Conservation (phyloP, 2,329 filamentous ascomycete species). For the Gaeumannomyces sp. region DNA sequence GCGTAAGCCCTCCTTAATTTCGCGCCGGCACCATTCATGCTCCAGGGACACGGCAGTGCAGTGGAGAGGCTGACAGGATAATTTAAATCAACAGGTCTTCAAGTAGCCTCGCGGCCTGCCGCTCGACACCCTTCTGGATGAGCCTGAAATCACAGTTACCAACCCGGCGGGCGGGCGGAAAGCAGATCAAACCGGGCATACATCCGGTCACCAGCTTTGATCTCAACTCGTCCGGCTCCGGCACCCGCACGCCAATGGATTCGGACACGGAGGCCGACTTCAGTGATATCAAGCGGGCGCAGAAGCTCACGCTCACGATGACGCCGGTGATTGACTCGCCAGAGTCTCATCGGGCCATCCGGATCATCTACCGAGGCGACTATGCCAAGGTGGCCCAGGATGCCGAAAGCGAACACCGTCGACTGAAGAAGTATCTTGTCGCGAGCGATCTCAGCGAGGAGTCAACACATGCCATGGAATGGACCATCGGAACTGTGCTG, state of each 20-base stretch:
- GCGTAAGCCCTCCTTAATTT: conserved; percentile 46
- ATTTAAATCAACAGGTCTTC: conserved; percentile 36
- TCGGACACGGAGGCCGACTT: conserved; percentile 84
- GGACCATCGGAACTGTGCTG: conserved; percentile 93
- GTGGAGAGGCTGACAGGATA: background rate
- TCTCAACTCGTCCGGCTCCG: conserved; percentile 46
- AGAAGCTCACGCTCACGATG: conserved; percentile 74
- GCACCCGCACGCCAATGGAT: conserved; percentile 54
- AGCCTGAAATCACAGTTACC: conserved; percentile 61
- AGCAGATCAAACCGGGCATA: conserved; percentile 50
- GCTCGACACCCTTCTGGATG: conserved; percentile 58
- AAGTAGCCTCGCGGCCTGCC: conserved; percentile 43
- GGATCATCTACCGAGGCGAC: conserved; percentile 86
- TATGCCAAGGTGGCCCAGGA: conserved; percentile 70
- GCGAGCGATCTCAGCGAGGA: conserved; percentile 93
- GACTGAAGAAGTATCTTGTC: conserved; percentile 86
- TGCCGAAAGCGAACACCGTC: conserved; percentile 70
- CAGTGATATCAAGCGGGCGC: conserved; percentile 79
- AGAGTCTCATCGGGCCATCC: conserved; percentile 73
- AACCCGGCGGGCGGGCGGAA: conserved; percentile 57
- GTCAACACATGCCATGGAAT: conserved; percentile 90
- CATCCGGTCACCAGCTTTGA: conserved; percentile 87
- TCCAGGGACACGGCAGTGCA: background rate
- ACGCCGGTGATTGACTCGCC: conserved; percentile 73
- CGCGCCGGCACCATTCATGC: background rate